phyloP scores from a whole-genome alignment of 2,329 filamentous ascomycete genomes.

The Penicillium italicum region DNA sequence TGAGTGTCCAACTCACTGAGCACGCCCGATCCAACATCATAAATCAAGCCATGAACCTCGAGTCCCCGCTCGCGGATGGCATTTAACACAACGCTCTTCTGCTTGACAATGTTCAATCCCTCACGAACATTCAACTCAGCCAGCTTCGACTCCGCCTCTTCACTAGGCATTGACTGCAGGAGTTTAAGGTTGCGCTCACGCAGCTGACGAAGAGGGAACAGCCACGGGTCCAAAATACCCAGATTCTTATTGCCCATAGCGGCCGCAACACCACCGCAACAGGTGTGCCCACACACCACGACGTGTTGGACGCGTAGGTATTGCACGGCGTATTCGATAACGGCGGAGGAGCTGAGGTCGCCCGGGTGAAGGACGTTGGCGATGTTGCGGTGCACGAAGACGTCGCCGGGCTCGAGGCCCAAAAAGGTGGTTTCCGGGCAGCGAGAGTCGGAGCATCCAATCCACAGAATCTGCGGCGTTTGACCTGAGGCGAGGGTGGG shows the following conservation, averaged over 20 bases:
- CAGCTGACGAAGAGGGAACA: constrained; percentile 55
- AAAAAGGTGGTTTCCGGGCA: constrained; percentile 80
- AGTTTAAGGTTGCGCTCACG: constrained; percentile 52
- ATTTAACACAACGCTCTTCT: constrained; percentile 66
- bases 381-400: constrained; percentile 89
- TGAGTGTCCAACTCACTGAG: constrained; percentile 52
- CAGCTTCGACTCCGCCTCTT: constrained; percentile 57
- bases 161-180: constrained; percentile 46
- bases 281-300: constrained; percentile 60
- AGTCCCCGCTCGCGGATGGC: constrained; percentile 68
- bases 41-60: constrained; percentile 73
- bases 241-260: constrained; percentile 55
- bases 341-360: constrained; percentile 70
- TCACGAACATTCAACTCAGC: constrained; percentile 73
- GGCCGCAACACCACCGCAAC: constrained; percentile 57
- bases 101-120: constrained; percentile 64
- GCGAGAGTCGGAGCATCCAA: constrained; percentile 82
- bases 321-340: constrained; percentile 74
- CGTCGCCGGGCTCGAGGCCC: constrained; percentile 73
- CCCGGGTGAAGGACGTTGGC: constrained; percentile 74
- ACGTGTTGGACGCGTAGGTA: constrained; percentile 65
- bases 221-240: constrained; percentile 60
- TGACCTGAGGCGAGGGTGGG: constrained; percentile 64
- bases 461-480: constrained; percentile 64
- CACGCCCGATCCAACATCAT: constrained; percentile 60